Conservation (phyloP, 305 asterid genomes). For the Fraxinus paxiana region DNA sequence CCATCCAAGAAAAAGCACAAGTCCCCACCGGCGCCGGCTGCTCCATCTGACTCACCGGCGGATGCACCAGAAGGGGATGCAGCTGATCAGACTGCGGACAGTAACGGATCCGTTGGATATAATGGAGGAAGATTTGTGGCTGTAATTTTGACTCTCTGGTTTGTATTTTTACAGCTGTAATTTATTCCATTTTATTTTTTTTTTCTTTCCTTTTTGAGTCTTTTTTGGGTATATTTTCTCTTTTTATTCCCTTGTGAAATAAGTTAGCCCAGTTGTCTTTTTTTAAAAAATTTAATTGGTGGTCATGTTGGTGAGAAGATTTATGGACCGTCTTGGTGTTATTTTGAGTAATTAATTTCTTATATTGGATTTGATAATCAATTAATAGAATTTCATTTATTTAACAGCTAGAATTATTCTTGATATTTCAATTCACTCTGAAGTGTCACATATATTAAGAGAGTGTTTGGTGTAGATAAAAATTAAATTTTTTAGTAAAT, state of each 20-base stretch:
- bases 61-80: conserved; percentile 67
- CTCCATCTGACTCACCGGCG: conserved; percentile 62
- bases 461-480: no score
- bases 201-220: neutral
- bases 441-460: neutral
- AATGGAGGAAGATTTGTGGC: conserved; percentile 43
- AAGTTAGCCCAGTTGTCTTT: conserved; percentile 1
- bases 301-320: neutral
- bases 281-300: neutral
- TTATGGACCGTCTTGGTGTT: neutral
- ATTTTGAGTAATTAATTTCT: neutral
- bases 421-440: neutral
- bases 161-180: conserved; percentile 43
- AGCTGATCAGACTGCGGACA: conserved; percentile 47
- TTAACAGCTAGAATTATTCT: neutral
- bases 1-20: conserved; percentile 52
- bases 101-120: conserved; percentile 37
- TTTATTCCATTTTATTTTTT: neutral
- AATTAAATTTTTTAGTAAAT: no score
- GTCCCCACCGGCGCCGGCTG: conserved; percentile 54
- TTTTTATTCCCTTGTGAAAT: neutral
- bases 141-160: conserved; percentile 34
- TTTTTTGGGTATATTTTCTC: neutral
- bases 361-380: neutral
- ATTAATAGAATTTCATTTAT: neutral